phyloP scores from a whole-genome alignment of 352 stramenopile species.

The Globisporangium mamillatum region DNA sequence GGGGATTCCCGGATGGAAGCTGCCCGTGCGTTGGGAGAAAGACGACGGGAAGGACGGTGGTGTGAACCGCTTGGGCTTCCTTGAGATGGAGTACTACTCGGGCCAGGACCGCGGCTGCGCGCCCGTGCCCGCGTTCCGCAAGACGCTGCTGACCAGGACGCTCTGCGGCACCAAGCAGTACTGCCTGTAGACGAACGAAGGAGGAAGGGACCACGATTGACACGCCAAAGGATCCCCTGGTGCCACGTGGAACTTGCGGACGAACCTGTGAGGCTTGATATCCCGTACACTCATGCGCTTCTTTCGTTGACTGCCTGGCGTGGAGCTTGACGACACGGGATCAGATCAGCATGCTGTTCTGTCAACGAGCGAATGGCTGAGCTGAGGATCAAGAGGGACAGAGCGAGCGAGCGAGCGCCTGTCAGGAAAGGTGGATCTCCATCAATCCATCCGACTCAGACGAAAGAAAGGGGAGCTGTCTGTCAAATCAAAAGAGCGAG shows the following conservation, averaged over 20 bases:
- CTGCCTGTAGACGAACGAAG: slow-evolving; percentile 36
- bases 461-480: not conserved
- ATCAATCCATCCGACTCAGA: not conserved
- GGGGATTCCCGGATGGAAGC: slow-evolving; percentile 74
- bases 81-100: slow-evolving; percentile 78
- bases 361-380: not conserved
- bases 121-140: slow-evolving; percentile 51
- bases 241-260: not conserved
- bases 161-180: slow-evolving; percentile 70
- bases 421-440: not conserved
- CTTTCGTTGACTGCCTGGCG: not conserved
- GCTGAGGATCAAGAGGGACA: not conserved
- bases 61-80: slow-evolving; percentile 61
- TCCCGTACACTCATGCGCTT: too few relatives aligned
- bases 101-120: slow-evolving; percentile 60
- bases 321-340: not conserved
- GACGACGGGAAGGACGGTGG: slow-evolving; percentile 67
- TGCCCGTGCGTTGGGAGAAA: slow-evolving; percentile 76
- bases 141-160: slow-evolving; percentile 52
- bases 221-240: not conserved
- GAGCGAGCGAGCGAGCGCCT: not conserved
- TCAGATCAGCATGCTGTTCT: not conserved
- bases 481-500: not conserved
- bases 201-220: not conserved
- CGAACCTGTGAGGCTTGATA: not conserved